A percentile compares a stretch with the other conserved stretches of the same genome.
phyloP scores from a whole-genome alignment of 2,329 filamentous ascomycete genomes.

The Talaromyces atroroseus region DNA sequence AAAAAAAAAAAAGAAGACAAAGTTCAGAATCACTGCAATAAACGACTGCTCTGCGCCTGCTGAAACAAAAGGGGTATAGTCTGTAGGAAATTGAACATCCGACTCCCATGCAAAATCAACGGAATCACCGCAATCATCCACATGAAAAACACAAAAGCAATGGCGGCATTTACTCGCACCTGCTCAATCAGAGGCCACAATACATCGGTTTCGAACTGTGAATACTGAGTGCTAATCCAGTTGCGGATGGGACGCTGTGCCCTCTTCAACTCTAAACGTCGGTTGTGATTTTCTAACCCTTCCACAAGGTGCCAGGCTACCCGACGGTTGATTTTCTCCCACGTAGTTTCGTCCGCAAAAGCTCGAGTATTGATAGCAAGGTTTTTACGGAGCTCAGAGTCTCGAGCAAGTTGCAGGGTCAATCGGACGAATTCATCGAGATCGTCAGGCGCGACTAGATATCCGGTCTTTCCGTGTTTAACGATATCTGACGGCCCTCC shows the following conservation, averaged over 20 bases:
- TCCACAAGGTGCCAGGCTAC: constrained; percentile 60
- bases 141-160: constrained; percentile 31
- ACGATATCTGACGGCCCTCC: constrained; percentile 66
- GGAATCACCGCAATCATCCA: constrained; percentile 35
- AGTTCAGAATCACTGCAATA: constrained; percentile 5
- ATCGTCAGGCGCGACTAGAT: constrained; percentile 56
- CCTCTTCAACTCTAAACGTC: constrained; percentile 9
- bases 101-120: constrained; percentile 31
- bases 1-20: background rate
- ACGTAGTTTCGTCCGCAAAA: constrained; percentile 60
- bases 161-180: constrained; percentile 23
- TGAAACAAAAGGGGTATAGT: constrained; percentile 14
- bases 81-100: constrained; percentile 16
- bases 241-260: constrained; percentile 17
- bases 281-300: constrained; percentile 33
- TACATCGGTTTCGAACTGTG: constrained; percentile 14
- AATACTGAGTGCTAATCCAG: constrained; percentile 19
- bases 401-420: constrained; percentile 46
- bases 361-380: constrained; percentile 48
- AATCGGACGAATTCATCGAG: constrained; percentile 53
- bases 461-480: constrained; percentile 55
- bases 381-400: constrained; percentile 39
- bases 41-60: constrained; percentile 13
- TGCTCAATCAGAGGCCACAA: constrained; percentile 21
- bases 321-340: constrained; percentile 66